phyloP scores from a whole-genome alignment of 805 yeast genomes.

The Candida ficus region DNA sequence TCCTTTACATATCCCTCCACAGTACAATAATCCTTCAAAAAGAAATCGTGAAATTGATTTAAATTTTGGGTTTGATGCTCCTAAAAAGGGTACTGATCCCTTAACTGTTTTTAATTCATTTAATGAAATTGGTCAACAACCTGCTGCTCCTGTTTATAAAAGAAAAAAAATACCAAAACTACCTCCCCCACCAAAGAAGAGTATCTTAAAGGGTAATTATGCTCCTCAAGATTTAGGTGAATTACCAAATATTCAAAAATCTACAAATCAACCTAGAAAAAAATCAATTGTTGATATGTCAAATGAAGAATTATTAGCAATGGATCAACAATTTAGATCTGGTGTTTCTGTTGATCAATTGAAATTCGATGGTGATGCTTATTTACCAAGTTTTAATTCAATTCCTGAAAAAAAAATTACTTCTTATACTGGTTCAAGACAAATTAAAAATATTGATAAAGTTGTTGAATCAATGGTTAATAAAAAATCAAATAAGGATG shows the following conservation, averaged over 20 bases:
- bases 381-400: conserved; percentile 12
- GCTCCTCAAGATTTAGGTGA: no score
- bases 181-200: conserved; percentile 22
- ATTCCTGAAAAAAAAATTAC: neutral
- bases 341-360: conserved; percentile 16
- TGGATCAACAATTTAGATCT: conserved; percentile 22
- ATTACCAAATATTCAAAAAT: no score
- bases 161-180: conserved; percentile 18
- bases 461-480: conserved; percentile 8
- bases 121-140: conserved; percentile 8
- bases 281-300: conserved; percentile 25
- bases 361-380: conserved; percentile 23
- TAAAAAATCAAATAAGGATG: conserved; percentile 4
- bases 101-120: conserved; percentile 16
- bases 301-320: conserved; percentile 21
- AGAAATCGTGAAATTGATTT: conserved; percentile 13
- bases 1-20: conserved; percentile 24
- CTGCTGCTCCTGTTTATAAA: neutral
- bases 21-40: conserved; percentile 10
- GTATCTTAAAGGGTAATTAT: conserved; percentile 17
- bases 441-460: conserved; percentile 20
- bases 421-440: conserved; percentile 4
- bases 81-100: conserved; percentile 14
- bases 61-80: conserved; percentile 20
- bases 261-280: no score